Evolutionary conservation across 352 stramenopile species (phyloP), one percentile per base, ranked within the genome.

Genomic region (Peronosclerospora sorghi): DNA sequence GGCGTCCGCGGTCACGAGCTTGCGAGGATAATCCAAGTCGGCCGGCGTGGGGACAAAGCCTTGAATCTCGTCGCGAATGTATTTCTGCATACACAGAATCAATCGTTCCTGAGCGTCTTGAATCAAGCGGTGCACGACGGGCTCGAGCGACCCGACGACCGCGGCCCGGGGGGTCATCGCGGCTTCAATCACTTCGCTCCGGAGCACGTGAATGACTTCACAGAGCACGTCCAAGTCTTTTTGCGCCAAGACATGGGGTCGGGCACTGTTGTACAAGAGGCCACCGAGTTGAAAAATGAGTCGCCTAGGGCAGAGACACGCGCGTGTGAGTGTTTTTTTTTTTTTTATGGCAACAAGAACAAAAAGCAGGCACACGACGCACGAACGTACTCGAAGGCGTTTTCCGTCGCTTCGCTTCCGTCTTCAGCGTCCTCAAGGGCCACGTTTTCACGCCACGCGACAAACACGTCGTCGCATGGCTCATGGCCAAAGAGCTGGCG

Each of bases 31-130:
- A 43, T 86, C 57, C 12, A 92, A 39, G 28, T 92, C 76, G 1
- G 36, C 48, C 0, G 51, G 5, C 0, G 57, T 67, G 18, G 76
- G 74, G 14, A 59, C 60, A 46, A 88, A 92, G 0, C 71, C 76
- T 50, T 89, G 68, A 27, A 92, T 89, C 28, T 89, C 74, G 42
- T 92, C 76, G 15, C 75, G 73, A 36, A 89, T 84, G 41, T 71
- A 92, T 41, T 82, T 89, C 41, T 92, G 76, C 37, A 86, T 79
- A 47, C 77, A 89, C 14, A 89, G 49, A 30, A 89, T 89, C 8
- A 92, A 54, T 6, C 77, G 74, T 39, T 92, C 79, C 37, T 89
- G 76, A 2, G 76, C 74, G 28, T 92, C 79, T 47, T 86, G 73
- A 30, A 89, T 77, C 73, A 92, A 84, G 28, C 79, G 76, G 39